Base-by-base conservation (phyloP, 805 yeast species). In the Saturnispora gosingensis region DNA sequence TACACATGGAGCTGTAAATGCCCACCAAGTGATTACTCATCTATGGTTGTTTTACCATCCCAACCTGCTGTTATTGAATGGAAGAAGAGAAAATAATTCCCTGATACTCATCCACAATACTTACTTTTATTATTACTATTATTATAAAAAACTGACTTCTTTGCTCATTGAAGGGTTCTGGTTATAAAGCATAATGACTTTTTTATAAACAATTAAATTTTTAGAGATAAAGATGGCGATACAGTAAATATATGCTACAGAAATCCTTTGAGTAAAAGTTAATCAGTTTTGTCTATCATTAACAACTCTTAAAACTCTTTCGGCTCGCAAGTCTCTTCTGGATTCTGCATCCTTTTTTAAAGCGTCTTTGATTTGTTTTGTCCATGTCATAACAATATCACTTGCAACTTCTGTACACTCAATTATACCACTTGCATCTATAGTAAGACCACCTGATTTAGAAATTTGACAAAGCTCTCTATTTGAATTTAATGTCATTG, bases 21-120 rank as follows among this genome's bases (percentile, higher is more conserved):
- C 25, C 93, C 95, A 49, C 71, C 69, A 10, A 81, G 85, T 52
- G 96, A 89, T 70, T 88, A 80, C 70, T 81, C 84, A 58, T 82
- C 90, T 49, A 91, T 91, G 99, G 96, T 91, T 49, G 87, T 96
- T 22, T 78, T 91, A 63, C 98, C 99, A 48, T 66, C 72, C 59
- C 81, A 77, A 49, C 96, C 96, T 46, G 88, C 91, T 38, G 72
- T 74, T 52, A 78, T 85, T 53, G 63, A 68, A 43, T 85, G 89
- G 88, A 84, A 82, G 67, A 81, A 78, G 70, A 82, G 91, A 76
- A 46, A 57, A 43, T 40, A 40, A 40, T 11, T 11, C 11, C 4
- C 18, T 40, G 13, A 24, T n/a, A 24, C 30, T 11, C 13, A 38
- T 15, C 24, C 15, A 38, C 42, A n/a, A 36, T 38, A 8, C 39